Evolutionary conservation across 768 basidiomycete species (phyloP).

Genomic region (Tylopilus sp.): DNA sequence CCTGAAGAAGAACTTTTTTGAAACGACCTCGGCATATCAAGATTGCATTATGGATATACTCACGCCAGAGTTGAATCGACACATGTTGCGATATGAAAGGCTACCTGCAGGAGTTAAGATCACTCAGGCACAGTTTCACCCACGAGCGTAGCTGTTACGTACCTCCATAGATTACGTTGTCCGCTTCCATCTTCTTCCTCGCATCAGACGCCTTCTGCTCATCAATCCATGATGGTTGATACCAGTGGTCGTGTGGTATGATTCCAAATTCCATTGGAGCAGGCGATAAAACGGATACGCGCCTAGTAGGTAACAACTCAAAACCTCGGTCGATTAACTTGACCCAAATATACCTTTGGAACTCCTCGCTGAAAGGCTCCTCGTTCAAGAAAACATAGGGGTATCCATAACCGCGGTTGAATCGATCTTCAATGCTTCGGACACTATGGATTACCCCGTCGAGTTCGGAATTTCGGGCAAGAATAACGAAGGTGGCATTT

Average conservation of each 20-base stretch:
- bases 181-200: slow-evolving; percentile 48
- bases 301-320: slow-evolving; percentile 26
- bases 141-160: slow-evolving; percentile 8
- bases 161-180: slow-evolving; percentile 50
- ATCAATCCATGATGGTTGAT: slow-evolving; percentile 70
- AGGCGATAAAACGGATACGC: slow-evolving; percentile 36
- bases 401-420: slow-evolving; percentile 55
- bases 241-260: slow-evolving; percentile 63
- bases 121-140: not conserved
- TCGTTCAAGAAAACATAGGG: slow-evolving; percentile 69
- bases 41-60: slow-evolving; percentile 15
- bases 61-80: slow-evolving; percentile 70
- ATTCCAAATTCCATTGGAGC: slow-evolving; percentile 53
- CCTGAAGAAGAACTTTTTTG: slow-evolving; percentile 49
- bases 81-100: slow-evolving; percentile 64
- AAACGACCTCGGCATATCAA: not conserved
- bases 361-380: slow-evolving; percentile 49
- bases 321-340: not conserved
- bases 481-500: slow-evolving; percentile 60
- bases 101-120: slow-evolving; percentile 4
- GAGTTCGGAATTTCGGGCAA: slow-evolving; percentile 50
- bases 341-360: slow-evolving; percentile 38
- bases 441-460: slow-evolving; percentile 45
- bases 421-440: slow-evolving; percentile 53
- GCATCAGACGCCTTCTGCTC: slow-evolving; percentile 53